Evolutionary conservation across 2,329 filamentous ascomycete species (phyloP).

Genomic region (Stemphylium vesicarium): DNA sequence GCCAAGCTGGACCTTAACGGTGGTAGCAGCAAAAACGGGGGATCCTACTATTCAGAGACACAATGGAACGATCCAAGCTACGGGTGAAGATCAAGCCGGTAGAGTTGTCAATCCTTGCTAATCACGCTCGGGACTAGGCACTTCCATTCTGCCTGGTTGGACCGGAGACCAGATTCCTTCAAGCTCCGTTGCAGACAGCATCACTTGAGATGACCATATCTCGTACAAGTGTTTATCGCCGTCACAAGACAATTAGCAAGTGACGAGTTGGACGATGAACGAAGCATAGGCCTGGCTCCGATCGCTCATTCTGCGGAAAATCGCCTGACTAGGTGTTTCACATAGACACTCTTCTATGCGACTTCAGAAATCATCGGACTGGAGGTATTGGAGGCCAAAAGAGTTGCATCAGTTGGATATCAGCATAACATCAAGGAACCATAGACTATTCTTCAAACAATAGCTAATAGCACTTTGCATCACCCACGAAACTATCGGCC

Average conservation of each 20-base stretch:
- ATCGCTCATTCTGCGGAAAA: background rate
- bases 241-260: background rate
- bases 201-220: background rate
- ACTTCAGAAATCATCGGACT: background rate
- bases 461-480: background rate
- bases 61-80: slow-evolving; percentile 45
- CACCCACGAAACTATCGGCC: background rate
- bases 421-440: slow-evolving; percentile 3
- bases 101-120: slow-evolving; percentile 7
- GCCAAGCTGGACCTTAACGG: slow-evolving; percentile 75
- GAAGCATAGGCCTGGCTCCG: background rate
- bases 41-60: slow-evolving; percentile 39
- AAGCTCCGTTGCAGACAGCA: background rate
- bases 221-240: background rate
- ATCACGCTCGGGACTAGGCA: slow-evolving; percentile 7
- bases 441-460: slow-evolving; percentile 8
- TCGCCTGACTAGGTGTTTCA: background rate
- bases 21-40: slow-evolving; percentile 41
- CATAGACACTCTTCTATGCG: background rate
- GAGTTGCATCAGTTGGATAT: slow-evolving; percentile 4
- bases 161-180: slow-evolving; percentile 8
- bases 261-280: background rate
- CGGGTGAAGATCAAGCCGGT: slow-evolving; percentile 30
- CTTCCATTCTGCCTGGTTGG: slow-evolving; percentile 10
- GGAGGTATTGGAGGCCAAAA: background rate